A percentile compares a stretch with the other conserved stretches of the same genome.
These are phyloP conservation scores for Eucalyptus erythrocorys DNA, from an alignment of 345 rosid genomes.

Conservation along the genomic window DNA sequence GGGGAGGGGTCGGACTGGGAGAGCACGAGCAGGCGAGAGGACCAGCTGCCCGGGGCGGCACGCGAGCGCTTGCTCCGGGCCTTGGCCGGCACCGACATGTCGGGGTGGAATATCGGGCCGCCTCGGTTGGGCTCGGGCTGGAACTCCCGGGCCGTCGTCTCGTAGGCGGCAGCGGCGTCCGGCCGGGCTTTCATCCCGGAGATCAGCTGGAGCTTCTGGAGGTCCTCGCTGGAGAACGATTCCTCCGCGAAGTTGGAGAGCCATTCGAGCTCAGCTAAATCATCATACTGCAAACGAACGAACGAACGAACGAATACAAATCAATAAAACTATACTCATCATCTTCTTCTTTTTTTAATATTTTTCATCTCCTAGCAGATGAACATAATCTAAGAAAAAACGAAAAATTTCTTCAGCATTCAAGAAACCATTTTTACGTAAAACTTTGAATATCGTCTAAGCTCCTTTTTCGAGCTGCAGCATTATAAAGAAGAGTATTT, in stretches of 20 bases:
- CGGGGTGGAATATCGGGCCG: constrained; percentile 35
- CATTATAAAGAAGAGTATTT: not conserved
- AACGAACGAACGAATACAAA: not conserved
- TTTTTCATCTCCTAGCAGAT: not conserved
- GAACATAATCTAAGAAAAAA: not conserved
- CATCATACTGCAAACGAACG: constrained; percentile 47
- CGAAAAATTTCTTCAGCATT: not conserved
- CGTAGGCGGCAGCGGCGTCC: constrained; percentile 18
- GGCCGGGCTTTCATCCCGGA: constrained; percentile 62
- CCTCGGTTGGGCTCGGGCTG: constrained; percentile 2
- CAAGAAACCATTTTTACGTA: not conserved
- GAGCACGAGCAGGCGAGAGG: constrained; percentile 61
- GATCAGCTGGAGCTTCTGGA: constrained; percentile 69
- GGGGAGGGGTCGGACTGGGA: constrained; percentile 20
- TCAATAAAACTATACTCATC: not conserved
- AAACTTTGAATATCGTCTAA: not conserved
- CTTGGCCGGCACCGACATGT: constrained; percentile 77
- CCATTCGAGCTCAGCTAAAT: constrained; percentile 97
- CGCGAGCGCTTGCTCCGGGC: constrained; percentile 96
- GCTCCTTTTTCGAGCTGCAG: not conserved
- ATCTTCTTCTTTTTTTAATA: not conserved
- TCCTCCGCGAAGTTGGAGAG: constrained; percentile 89
- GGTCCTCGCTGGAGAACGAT: constrained; percentile 87
- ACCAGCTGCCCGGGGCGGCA: constrained; percentile 73
- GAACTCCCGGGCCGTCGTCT: constrained; percentile 18